Evolutionary conservation across 257 asterid species (phyloP).

Genomic region (Forsythia suspensa): DNA sequence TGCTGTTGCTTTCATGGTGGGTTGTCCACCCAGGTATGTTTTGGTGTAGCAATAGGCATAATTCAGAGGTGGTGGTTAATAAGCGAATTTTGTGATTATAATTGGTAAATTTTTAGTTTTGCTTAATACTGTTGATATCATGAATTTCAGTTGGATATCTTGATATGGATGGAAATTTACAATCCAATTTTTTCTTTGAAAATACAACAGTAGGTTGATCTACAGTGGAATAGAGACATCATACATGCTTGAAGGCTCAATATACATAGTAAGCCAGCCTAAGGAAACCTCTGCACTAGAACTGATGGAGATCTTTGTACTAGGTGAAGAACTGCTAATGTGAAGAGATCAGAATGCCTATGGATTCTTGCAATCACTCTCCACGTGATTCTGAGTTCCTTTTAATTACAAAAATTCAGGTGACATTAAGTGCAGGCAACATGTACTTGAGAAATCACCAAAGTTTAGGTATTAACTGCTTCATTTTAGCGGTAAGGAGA

Average conservation of each 20-base stretch:
- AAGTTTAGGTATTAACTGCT: neutral
- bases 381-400: neutral
- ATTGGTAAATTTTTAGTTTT: neutral
- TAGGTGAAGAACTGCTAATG: neutral
- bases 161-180: neutral
- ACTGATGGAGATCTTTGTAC: neutral
- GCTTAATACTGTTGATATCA: neutral
- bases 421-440: neutral
- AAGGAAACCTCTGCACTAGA: neutral
- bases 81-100: neutral
- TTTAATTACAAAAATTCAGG: constrained; percentile 5
- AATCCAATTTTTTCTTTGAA: neutral
- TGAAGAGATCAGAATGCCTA: constrained; percentile 3
- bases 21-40: no score
- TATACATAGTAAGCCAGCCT: constrained; percentile 15
- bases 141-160: neutral
- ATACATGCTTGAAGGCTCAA: constrained; percentile 15
- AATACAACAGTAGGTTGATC: neutral
- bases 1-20: no score
- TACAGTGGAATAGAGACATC: neutral
- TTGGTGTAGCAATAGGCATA: no score
- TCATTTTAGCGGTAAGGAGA: constrained; percentile 36
- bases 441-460: neutral
- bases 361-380: neutral
- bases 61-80: neutral